phyloP scores from a whole-genome alignment of 2,329 filamentous ascomycete genomes.

The Pseudogymnoascus sp. region DNA sequence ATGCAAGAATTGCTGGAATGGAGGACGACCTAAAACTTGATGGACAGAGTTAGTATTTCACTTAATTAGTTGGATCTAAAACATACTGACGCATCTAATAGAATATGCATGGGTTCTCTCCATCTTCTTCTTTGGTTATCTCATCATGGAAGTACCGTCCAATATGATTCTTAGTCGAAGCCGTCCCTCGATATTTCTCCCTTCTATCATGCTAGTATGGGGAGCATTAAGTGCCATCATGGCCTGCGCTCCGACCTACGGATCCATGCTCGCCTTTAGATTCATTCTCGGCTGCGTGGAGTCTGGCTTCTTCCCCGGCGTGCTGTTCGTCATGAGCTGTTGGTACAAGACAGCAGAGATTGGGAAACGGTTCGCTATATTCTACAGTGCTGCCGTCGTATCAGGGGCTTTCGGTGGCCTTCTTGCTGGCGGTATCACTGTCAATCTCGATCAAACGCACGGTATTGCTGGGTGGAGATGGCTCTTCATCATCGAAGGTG shows the following conservation, averaged over 20 bases:
- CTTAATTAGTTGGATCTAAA: neutral
- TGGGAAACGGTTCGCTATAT: constrained; percentile 48
- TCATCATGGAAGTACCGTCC: constrained; percentile 41
- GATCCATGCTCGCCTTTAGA: constrained; percentile 39
- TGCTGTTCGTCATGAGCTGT: constrained; percentile 43
- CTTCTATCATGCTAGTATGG: constrained; percentile 35
- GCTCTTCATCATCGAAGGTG: constrained; percentile 41
- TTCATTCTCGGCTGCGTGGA: constrained; percentile 43
- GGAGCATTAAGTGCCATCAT: constrained; percentile 44
- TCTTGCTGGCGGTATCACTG: constrained; percentile 34
- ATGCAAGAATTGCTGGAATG: constrained; percentile 45
- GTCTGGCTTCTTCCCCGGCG: constrained; percentile 44
- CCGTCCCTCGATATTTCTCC: constrained; percentile 38
- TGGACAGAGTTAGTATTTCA: constrained; percentile 8
- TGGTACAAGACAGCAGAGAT: constrained; percentile 48
- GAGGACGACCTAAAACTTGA: constrained; percentile 38
- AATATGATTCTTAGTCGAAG: constrained; percentile 40
- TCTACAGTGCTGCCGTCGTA: constrained; percentile 46
- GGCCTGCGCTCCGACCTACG: constrained; percentile 39
- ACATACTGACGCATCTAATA: neutral
- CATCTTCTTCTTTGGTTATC: constrained; percentile 42
- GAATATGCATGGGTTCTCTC: constrained; percentile 20
- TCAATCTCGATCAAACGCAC: constrained; percentile 36
- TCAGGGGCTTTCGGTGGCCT: constrained; percentile 42
- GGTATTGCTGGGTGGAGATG: constrained; percentile 44